Evolutionary conservation across 306 rosid species (phyloP).

Genomic region (Rosa multiflora): DNA sequence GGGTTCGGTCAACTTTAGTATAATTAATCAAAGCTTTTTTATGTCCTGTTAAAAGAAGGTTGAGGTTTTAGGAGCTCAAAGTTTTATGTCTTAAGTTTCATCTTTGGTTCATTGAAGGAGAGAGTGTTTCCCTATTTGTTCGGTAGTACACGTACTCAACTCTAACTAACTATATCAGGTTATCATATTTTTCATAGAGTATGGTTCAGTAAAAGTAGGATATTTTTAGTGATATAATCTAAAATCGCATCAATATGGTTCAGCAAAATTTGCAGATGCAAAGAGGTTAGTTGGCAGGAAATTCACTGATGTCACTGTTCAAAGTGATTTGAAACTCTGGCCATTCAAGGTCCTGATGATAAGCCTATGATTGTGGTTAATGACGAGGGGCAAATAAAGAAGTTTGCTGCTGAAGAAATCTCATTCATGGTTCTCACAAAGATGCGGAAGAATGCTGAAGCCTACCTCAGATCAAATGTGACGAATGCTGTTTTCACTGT

Average conservation of each 20-base stretch:
- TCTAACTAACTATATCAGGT: not conserved
- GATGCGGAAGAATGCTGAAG: not conserved
- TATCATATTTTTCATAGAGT: not conserved
- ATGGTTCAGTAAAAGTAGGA: not conserved
- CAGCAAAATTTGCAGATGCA: not conserved
- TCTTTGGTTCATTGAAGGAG: not conserved
- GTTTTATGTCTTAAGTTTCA: not conserved
- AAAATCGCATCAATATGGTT: not conserved
- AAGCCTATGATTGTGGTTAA: conserved; percentile 7
- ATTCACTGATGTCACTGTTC: not conserved
- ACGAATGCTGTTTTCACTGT: not conserved
- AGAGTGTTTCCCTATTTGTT: too few relatives aligned
- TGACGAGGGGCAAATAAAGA: not conserved
- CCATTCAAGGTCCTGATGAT: not conserved
- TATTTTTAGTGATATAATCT: not conserved
- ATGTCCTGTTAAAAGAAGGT: too few relatives aligned
- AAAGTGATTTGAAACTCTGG: not conserved
- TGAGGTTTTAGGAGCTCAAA: not conserved
- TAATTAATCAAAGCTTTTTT: not conserved
- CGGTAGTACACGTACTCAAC: not conserved
- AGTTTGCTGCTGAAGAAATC: not conserved
- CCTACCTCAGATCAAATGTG: not conserved
- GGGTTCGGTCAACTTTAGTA: not conserved
- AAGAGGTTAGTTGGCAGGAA: conserved; percentile 1
- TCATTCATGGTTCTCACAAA: not conserved